Percentiles rank a stretch among this genome's conserved stretches.
Evolutionary conservation across 2,329 filamentous ascomycete genomes (phyloP).

Genomic region (Apiospora hydei): DNA sequence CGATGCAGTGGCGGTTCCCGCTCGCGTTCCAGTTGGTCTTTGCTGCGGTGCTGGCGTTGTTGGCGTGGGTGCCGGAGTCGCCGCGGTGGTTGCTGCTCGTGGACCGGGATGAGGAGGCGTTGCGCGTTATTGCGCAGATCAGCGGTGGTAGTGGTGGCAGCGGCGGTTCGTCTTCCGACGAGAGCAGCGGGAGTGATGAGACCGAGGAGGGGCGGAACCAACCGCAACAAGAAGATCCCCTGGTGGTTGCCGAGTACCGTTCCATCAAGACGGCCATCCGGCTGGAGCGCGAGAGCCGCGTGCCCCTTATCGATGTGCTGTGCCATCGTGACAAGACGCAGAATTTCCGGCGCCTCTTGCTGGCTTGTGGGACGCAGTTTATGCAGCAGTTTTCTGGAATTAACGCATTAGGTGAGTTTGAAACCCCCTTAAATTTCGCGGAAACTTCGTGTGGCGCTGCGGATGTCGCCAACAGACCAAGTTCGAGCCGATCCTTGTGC

Average conservation of each 20-base stretch:
- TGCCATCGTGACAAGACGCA: constrained; percentile 47
- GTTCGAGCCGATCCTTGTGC: too few species aligned
- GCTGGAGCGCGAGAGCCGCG: constrained; percentile 43
- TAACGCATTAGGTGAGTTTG: constrained; percentile 42
- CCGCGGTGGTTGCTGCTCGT: constrained; percentile 56
- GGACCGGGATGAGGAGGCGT: constrained; percentile 52
- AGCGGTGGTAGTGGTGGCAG: constrained; percentile 43
- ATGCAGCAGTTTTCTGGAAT: constrained; percentile 59
- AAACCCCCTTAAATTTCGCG: too few species aligned
- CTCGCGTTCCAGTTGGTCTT: constrained; percentile 48
- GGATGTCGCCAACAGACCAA: too few species aligned
- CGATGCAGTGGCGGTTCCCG: constrained; percentile 47
- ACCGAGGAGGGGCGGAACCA: neutral
- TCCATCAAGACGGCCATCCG: constrained; percentile 46
- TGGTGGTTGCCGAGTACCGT: constrained; percentile 43
- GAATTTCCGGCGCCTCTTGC: constrained; percentile 45
- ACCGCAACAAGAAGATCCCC: constrained; percentile 29
- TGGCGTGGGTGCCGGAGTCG: constrained; percentile 43
- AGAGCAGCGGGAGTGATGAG: constrained; percentile 29
- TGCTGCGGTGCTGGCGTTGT: constrained; percentile 42
- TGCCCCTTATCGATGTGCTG: constrained; percentile 44
- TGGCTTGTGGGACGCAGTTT: constrained; percentile 55
- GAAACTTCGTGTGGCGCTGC: too few species aligned
- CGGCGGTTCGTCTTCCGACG: neutral
- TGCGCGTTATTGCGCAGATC: constrained; percentile 63